These are phyloP conservation scores for Bonnemaisonia californica DNA, from an alignment of 31 red algal species.

Conservation along the genomic window DNA sequence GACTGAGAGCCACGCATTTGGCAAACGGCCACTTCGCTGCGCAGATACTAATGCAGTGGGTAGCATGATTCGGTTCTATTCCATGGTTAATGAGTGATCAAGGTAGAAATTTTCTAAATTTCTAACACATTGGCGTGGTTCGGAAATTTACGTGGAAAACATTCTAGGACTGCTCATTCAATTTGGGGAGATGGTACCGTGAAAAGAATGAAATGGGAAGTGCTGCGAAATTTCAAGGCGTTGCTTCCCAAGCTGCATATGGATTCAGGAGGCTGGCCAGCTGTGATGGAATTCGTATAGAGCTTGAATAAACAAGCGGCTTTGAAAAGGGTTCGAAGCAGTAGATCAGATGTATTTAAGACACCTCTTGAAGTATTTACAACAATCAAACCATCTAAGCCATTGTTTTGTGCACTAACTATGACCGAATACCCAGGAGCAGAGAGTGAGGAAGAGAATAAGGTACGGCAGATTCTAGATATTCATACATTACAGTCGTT, in stretches of 20 bases:
- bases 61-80: background rate
- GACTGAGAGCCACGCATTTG: background rate
- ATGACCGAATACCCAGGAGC: background rate
- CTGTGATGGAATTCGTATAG: conserved; percentile 43
- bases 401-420: conserved; percentile 25
- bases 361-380: conserved; percentile 47
- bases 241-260: no score
- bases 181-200: no score
- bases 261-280: no score
- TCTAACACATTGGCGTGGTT: no score
- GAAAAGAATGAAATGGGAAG: no score
- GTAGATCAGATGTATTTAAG: background rate
- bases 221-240: no score
- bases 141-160: no score
- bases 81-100: conserved; percentile 15
- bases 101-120: no score
- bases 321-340: background rate
- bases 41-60: background rate
- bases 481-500: conserved; percentile 14
- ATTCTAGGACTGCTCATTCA: no score
- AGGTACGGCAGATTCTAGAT: conserved; percentile 26
- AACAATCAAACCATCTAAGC: conserved; percentile 18
- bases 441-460: background rate
- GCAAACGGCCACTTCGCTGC: background rate
- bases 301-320: conserved; percentile 38